Base-by-base conservation (phyloP, 805 yeast species). In the Yarrowia porcina region DNA sequence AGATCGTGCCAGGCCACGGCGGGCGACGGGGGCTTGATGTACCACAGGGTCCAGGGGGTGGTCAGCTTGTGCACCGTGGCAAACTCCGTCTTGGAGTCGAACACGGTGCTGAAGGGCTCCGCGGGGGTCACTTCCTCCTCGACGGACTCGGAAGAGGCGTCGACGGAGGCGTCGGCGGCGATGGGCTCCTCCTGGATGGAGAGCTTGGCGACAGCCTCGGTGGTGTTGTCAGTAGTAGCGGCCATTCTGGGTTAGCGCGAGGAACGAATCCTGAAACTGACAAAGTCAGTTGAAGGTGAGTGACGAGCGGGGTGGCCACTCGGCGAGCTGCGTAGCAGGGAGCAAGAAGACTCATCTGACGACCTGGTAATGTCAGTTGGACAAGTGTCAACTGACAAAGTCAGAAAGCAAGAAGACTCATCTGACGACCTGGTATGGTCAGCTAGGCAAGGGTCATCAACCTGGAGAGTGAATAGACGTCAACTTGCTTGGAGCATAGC, bases 21-120 rank as follows among this genome's bases (percentile, higher is more conserved):
- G 72, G 86, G 88, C 65, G 85, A 84, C 65, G 90, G 86, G 66
- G 99, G 98, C 79, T 91, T 91, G 65, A 96, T 89, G 82, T 90
- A 94, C 99, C 99, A 93, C 72, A 93, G 83, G 21, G 98, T 90
- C 97, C 97, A 93, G 76, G 83, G 84, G 72, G 87, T 83, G 77
- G 89, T 87, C 71, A 93, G 85, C 59, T 97, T 97, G 76, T 94
- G 99, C 73, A 86, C 86, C 65, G 86, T 88, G 65, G 81, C 82
- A 76, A 89, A 87, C 67, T 76, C 76, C 21, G 63, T 59, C 28
- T 81, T 78, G 68, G 79, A 79, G 54, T 59, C 63, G 17, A 56
- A 56, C 38, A 56, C 61, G 49, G 61, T 56, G 61, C 49, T 39
- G 39, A 56, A 39, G 36, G 61, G 61, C 42, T 50, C 57, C 2